Conservation (phyloP, 2,329 filamentous ascomycete species). For the Hymenotorrendiella dingleyae region DNA sequence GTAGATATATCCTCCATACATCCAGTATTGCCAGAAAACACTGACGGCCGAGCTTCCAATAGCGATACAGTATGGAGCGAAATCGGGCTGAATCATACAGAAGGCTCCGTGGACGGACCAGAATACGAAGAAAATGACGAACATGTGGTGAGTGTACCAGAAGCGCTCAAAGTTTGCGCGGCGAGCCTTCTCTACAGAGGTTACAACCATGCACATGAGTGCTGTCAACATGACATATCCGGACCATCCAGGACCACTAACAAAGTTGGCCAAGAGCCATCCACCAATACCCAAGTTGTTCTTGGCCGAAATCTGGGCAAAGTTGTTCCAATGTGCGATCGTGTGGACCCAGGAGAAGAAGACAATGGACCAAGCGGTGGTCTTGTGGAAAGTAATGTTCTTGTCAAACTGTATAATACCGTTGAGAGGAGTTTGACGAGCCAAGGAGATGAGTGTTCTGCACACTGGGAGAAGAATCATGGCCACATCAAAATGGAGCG, state of each 20-base stretch:
- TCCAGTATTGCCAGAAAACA: conserved; percentile 88
- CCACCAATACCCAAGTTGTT: conserved; percentile 74
- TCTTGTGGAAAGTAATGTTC: conserved; percentile 85
- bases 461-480: conserved; percentile 78
- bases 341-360: conserved; percentile 86
- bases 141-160: conserved; percentile 87
- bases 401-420: conserved; percentile 86
- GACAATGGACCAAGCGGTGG: conserved; percentile 79
- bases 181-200: conserved; percentile 70
- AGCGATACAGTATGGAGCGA: conserved; percentile 70
- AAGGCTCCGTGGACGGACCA: conserved; percentile 87
- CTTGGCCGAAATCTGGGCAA: conserved; percentile 68
- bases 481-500: conserved; percentile 76
- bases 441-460: conserved; percentile 75
- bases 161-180: conserved; percentile 83
- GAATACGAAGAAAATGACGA: conserved; percentile 83
- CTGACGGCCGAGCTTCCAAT: conserved; percentile 60
- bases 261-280: conserved; percentile 70
- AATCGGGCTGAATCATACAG: conserved; percentile 85
- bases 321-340: conserved; percentile 82
- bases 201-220: conserved; percentile 72
- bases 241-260: conserved; percentile 77
- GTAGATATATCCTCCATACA: conserved; percentile 76
- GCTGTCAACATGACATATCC: conserved; percentile 79
- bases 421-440: conserved; percentile 74